Percentiles rank a stretch among this genome's conserved stretches.
Conservation (phyloP, 2,329 filamentous ascomycete genomes). For the Gnomoniopsis smithogilvyi region DNA sequence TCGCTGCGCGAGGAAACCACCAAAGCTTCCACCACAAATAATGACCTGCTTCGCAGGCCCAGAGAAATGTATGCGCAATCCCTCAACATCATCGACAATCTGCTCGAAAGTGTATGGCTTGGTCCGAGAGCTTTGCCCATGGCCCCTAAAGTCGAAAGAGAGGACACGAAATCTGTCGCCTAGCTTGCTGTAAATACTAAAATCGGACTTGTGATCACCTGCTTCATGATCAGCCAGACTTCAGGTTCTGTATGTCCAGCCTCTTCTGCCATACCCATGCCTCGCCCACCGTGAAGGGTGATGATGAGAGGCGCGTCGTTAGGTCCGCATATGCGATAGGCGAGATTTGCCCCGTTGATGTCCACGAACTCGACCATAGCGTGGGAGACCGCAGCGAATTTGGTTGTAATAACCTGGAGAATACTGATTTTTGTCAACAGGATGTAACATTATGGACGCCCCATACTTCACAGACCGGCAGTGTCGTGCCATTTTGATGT, state of each 20-base stretch:
- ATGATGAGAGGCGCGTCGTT: constrained; percentile 31
- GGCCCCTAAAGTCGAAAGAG: constrained; percentile 35
- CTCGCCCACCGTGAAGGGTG: constrained; percentile 34
- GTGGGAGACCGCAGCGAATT: no score
- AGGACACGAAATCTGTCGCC: constrained; percentile 27
- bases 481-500: no score
- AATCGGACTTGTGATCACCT: constrained; percentile 33
- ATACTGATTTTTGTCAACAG: not conserved
- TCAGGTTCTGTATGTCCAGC: no score
- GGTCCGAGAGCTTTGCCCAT: constrained; percentile 32
- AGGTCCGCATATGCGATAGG: constrained; percentile 29
- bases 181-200: constrained; percentile 29
- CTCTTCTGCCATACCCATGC: constrained; percentile 30
- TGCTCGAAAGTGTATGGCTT: constrained; percentile 34
- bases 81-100: constrained; percentile 35
- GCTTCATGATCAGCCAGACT: not conserved
- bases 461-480: no score
- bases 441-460: no score
- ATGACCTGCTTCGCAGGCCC: constrained; percentile 24
- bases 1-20: constrained; percentile 35
- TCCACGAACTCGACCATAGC: constrained; percentile 24
- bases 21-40: constrained; percentile 37
- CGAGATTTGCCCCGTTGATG: constrained; percentile 32
- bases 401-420: not conserved
- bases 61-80: constrained; percentile 27